A percentile compares a stretch with the other conserved stretches of the same genome.
Conservation (phyloP, 75 land plant species). For the Isoetes taiwanensis region DNA sequence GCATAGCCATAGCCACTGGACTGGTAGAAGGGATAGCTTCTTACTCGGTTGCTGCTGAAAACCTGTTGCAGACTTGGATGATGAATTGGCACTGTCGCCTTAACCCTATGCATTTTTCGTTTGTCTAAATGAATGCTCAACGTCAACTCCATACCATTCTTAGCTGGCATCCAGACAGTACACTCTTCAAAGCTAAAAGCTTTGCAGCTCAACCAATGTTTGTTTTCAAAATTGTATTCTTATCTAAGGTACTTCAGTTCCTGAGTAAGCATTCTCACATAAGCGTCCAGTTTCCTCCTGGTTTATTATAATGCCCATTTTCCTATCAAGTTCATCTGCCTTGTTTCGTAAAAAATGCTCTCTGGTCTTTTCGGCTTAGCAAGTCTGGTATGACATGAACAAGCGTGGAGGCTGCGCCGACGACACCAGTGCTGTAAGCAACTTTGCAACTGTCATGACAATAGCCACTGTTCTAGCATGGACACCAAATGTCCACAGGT, state of each 20-base stretch:
- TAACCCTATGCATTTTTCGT: slow-evolving; percentile 29
- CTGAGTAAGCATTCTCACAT: slow-evolving; percentile 77
- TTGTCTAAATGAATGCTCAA: slow-evolving; percentile 46
- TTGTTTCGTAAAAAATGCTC: slow-evolving; percentile 52
- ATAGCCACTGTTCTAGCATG: no score
- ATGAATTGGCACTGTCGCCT: slow-evolving; percentile 39
- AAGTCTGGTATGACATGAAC: slow-evolving; percentile 78
- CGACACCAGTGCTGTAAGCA: slow-evolving; percentile 58
- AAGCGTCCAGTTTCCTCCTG: slow-evolving; percentile 76
- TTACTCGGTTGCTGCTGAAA: slow-evolving; percentile 39
- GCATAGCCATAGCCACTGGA: slow-evolving; percentile 42
- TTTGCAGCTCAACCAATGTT: slow-evolving; percentile 76
- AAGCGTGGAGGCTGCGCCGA: slow-evolving; percentile 70
- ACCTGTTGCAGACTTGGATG: slow-evolving; percentile 53
- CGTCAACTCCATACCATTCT: slow-evolving; percentile 44
- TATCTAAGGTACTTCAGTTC: slow-evolving; percentile 69
- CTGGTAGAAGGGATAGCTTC: slow-evolving; percentile 40
- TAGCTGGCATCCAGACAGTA: slow-evolving; percentile 81
- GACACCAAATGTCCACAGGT: no score
- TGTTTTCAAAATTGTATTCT: slow-evolving; percentile 59
- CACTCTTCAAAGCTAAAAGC: slow-evolving; percentile 58
- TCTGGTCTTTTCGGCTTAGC: slow-evolving; percentile 52
- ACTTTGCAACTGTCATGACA: slow-evolving; percentile 50
- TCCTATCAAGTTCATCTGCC: slow-evolving; percentile 68
- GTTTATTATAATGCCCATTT: slow-evolving; percentile 60